Conservation (phyloP, 345 rosid genomes). For the Brassica juncea region DNA sequence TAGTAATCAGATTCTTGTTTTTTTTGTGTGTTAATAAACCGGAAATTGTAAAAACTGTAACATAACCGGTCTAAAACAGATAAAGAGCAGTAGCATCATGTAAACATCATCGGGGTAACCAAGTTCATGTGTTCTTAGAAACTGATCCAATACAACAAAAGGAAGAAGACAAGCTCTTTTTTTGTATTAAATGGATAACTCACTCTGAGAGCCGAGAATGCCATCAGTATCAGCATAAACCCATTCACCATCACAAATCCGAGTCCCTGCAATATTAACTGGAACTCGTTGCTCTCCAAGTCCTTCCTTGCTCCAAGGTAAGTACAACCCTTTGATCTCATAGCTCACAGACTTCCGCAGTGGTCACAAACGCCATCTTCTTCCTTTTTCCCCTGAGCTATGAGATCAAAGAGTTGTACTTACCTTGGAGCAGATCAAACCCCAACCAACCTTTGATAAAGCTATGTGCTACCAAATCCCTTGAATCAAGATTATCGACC, state of each 20-base stretch:
- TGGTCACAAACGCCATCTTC: constrained; percentile 75
- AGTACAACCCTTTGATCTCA: constrained; percentile 44
- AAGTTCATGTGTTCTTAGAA: neutral
- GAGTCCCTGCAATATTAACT: constrained; percentile 56
- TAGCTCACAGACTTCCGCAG: constrained; percentile 80
- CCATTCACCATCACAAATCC: constrained; percentile 80
- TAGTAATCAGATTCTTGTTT: constrained; percentile 3
- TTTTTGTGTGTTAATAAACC: neutral
- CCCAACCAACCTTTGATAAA: no score
- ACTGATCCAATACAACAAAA: neutral
- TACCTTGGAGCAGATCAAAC: no score
- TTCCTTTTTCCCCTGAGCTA: neutral
- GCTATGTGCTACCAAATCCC: no score
- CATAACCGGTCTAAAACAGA: constrained; percentile 48
- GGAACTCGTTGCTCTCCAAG: constrained; percentile 76
- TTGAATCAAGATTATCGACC: no score
- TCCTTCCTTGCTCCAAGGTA: constrained; percentile 58
- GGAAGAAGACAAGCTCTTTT: neutral
- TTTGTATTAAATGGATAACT: constrained; percentile 49
- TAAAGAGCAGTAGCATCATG: neutral
- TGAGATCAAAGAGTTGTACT: no score
- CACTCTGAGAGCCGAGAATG: constrained; percentile 60
- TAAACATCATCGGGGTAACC: neutral
- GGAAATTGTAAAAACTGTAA: constrained; percentile 12
- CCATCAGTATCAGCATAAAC: constrained; percentile 87